Conservation (phyloP, 495 filamentous ascomycete genomes). For the Eremomyces bilateralis region DNA sequence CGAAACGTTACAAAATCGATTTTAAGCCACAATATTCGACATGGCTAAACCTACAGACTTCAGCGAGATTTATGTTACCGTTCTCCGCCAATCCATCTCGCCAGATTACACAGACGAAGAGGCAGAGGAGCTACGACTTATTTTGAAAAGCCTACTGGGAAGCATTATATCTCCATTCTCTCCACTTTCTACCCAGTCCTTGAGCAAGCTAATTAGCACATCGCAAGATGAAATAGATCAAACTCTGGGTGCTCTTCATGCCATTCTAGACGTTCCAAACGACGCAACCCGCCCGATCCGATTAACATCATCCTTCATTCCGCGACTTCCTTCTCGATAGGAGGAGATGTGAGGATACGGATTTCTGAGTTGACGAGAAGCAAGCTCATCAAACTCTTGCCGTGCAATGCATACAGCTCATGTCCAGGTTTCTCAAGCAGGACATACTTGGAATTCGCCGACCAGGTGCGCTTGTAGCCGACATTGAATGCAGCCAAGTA, state of each 20-base stretch:
- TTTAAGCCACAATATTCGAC: no score
- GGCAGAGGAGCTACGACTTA: neutral
- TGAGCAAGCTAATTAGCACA: neutral
- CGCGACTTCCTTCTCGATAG: neutral
- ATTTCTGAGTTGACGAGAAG: neutral
- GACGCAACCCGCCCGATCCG: no score
- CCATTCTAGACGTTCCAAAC: conserved; percentile 1
- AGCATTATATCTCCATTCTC: conserved; percentile 1
- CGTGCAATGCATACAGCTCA: neutral
- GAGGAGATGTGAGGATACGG: neutral
- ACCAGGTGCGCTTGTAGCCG: neutral
- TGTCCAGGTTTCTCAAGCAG: neutral
- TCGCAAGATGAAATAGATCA: neutral
- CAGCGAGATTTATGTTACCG: no score
- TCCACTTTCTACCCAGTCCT: neutral
- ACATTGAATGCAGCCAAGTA: neutral
- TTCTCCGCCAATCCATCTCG: no score
- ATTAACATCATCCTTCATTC: no score
- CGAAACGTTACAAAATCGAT: no score
- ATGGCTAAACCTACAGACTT: no score
- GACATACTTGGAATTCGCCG: neutral
- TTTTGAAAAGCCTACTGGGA: conserved; percentile 1
- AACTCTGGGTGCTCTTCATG: neutral
- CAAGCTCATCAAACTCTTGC: neutral
- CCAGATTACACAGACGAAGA: conserved; percentile 2